Evolutionary conservation across 139 green algal species (phyloP).

Genomic region (Asterochloris sp.): DNA sequence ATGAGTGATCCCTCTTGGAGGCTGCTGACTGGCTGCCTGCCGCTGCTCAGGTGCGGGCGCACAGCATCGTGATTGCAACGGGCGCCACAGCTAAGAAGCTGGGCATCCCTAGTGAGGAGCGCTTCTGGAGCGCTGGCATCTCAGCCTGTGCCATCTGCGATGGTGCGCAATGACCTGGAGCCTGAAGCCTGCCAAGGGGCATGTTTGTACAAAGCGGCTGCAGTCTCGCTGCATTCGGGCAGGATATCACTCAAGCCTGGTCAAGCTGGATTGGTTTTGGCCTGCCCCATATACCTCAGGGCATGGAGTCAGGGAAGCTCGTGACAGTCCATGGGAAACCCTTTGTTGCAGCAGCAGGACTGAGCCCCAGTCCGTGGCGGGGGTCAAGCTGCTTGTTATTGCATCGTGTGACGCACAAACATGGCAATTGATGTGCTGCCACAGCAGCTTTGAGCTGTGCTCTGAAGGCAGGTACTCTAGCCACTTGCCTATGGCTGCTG

Average conservation of each 20-base stretch:
- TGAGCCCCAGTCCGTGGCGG: too few relatives aligned
- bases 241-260: too few relatives aligned
- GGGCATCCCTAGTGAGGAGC: constrained; percentile 79
- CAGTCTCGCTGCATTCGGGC: too few relatives aligned
- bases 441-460: too few relatives aligned
- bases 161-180: constrained; percentile 30
- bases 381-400: neutral
- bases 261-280: too few relatives aligned
- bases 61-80: constrained; percentile 94
- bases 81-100: constrained; percentile 89
- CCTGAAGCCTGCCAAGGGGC: too few relatives aligned
- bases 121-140: constrained; percentile 94
- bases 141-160: constrained; percentile 97
- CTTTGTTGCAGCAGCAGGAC: too few relatives aligned
- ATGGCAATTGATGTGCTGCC: too few relatives aligned
- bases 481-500: neutral
- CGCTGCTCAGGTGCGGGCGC: constrained; percentile 44
- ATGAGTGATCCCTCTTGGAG: neutral
- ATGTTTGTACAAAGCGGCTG: too few relatives aligned
- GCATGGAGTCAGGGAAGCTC: too few relatives aligned
- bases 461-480: neutral
- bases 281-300: too few relatives aligned
- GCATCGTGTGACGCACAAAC: neutral
- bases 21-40: neutral
- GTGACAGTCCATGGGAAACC: too few relatives aligned